Percentiles rank a stretch among this genome's conserved stretches.
Conservation (phyloP, 805 yeast species). For the Trichomonascus vanleenenianus region DNA sequence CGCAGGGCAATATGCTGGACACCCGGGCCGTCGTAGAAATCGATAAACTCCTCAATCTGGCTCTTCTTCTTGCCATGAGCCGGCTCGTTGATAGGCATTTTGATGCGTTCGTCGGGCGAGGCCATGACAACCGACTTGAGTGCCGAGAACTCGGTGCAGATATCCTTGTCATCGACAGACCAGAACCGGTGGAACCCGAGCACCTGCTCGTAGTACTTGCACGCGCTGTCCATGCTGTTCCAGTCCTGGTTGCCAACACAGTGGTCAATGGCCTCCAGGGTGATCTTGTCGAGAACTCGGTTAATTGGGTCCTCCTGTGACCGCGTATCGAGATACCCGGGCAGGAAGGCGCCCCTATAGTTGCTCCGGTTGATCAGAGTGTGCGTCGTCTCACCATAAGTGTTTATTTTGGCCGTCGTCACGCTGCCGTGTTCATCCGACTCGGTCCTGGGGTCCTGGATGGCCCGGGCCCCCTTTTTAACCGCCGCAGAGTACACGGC, state of each 20-base stretch:
- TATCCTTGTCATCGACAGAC: conserved; percentile 76
- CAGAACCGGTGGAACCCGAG: conserved; percentile 74
- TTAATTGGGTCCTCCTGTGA: conserved; percentile 18
- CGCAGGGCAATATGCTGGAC: conserved; percentile 73
- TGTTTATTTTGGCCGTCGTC: conserved; percentile 42
- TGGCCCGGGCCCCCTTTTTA: conserved; percentile 42
- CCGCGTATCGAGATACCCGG: conserved; percentile 33
- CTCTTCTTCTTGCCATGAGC: conserved; percentile 58
- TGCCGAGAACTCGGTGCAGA: conserved; percentile 64
- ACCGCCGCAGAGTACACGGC: conserved; percentile 40
- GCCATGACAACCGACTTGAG: conserved; percentile 73
- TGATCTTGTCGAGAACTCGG: conserved; percentile 30
- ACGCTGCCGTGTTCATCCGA: conserved; percentile 46
- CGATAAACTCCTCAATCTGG: conserved; percentile 77
- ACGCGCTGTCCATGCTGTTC: conserved; percentile 53
- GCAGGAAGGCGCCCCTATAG: conserved; percentile 43
- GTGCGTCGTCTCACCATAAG: conserved; percentile 60
- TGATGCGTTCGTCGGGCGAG: conserved; percentile 51
- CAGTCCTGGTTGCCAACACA: conserved; percentile 74
- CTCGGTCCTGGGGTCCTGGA: conserved; percentile 23
- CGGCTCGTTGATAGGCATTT: conserved; percentile 84
- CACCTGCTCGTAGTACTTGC: conserved; percentile 50
- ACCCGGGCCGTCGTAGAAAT: conserved; percentile 73
- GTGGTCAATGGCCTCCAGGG: conserved; percentile 53
- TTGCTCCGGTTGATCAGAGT: conserved; percentile 47